Percentiles rank a stretch among this genome's conserved stretches.
phyloP scores from a whole-genome alignment of 176 grass and related monocot genomes.

The Dendrocalamus sinicus region DNA sequence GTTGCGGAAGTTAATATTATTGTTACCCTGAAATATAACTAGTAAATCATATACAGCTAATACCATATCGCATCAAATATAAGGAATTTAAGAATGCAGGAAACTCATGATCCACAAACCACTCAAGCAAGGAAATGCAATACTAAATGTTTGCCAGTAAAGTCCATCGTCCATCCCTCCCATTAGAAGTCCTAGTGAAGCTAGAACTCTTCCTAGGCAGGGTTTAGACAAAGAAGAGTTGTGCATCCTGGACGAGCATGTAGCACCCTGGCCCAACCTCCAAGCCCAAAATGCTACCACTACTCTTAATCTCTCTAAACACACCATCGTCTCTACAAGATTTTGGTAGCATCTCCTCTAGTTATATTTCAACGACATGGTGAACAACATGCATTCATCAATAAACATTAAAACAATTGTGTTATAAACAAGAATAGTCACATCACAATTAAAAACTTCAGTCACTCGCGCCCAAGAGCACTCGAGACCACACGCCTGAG shows the following conservation, averaged over 20 bases:
- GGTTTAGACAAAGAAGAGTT: slow-evolving; percentile 4
- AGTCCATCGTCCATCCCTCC: neutral
- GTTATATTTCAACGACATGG: too few species aligned
- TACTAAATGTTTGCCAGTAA: neutral
- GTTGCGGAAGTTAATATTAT: slow-evolving; percentile 47
- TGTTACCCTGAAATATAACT: slow-evolving; percentile 59
- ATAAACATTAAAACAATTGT: too few species aligned
- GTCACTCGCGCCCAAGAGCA: too few species aligned
- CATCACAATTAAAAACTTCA: too few species aligned
- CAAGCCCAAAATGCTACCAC: too few species aligned
- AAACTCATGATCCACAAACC: neutral
- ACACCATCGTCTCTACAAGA: too few species aligned
- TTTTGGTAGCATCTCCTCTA: too few species aligned
- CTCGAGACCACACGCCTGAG: too few species aligned
- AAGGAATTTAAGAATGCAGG: neutral
- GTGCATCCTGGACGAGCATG: neutral
- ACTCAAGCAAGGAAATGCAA: neutral
- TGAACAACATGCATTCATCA: too few species aligned
- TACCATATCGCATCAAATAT: neutral
- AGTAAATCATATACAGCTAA: slow-evolving; percentile 11
- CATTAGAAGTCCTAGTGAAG: neutral
- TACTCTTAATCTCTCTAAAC: too few species aligned
- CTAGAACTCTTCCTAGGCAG: neutral
- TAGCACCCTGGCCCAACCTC: too few species aligned
- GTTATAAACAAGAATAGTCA: too few species aligned